These are phyloP conservation scores for Cenchrus fungigraminus DNA, from an alignment of 176 grass and related monocot species.

Conservation along the genomic window DNA sequence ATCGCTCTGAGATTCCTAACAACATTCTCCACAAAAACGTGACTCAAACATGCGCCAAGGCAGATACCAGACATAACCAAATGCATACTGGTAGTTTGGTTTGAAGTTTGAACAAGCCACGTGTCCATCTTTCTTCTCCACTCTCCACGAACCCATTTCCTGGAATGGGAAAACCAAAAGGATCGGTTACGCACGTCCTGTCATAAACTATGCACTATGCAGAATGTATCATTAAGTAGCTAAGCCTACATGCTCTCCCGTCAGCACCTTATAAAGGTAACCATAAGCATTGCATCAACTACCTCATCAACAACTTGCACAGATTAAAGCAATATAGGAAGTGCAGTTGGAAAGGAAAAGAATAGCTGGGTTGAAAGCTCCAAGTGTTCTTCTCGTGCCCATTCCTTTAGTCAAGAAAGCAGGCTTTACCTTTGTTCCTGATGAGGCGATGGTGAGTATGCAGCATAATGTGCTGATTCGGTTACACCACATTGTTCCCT, in stretches of 20 bases:
- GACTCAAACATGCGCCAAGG: conserved; percentile 27
- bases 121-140: conserved; percentile 23
- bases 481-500: conserved; percentile 49
- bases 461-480: conserved; percentile 53
- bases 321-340: conserved; percentile 33
- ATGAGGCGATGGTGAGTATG: conserved; percentile 59
- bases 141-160: conserved; percentile 3
- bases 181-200: not conserved
- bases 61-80: not conserved
- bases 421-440: conserved; percentile 43
- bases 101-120: conserved; percentile 27
- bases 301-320: conserved; percentile 17
- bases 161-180: conserved; percentile 1
- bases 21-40: conserved; percentile 39
- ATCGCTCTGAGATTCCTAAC: conserved; percentile 34
- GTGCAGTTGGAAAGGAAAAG: conserved; percentile 37
- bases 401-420: conserved; percentile 42
- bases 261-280: conserved; percentile 25
- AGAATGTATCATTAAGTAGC: conserved; percentile 21
- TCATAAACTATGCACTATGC: conserved; percentile 38
- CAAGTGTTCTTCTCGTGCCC: conserved; percentile 37
- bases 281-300: conserved; percentile 37
- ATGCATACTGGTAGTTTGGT: conserved; percentile 29
- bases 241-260: conserved; percentile 40
- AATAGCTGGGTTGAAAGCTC: conserved; percentile 38